A percentile compares a stretch with the other conserved stretches of the same genome.
Evolutionary conservation across 495 filamentous ascomycete species (phyloP).

Genomic region (Daldinia concentrica): DNA sequence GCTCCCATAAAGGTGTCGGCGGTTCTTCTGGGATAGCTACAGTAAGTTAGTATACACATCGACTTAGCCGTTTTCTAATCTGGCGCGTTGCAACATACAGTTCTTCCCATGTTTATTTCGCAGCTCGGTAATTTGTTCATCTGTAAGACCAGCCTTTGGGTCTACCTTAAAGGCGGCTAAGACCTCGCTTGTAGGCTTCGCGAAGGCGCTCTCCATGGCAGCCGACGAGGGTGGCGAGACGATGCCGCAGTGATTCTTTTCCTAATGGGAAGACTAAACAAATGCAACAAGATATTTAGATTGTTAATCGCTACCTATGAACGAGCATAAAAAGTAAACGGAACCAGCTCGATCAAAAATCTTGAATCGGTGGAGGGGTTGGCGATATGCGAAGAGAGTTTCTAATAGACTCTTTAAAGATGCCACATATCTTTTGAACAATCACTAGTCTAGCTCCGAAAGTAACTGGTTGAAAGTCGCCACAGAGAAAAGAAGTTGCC

Average conservation of each 20-base stretch:
- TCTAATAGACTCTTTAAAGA: slow-evolving; percentile 34
- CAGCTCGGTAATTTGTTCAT: slow-evolving; percentile 69
- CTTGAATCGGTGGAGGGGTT: slow-evolving; percentile 22
- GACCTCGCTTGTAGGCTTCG: slow-evolving; percentile 71
- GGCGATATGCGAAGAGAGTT: slow-evolving; percentile 24
- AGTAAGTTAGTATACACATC: slow-evolving; percentile 35
- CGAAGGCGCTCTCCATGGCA: slow-evolving; percentile 83
- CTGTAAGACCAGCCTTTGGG: slow-evolving; percentile 72
- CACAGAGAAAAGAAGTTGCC: slow-evolving; percentile 22
- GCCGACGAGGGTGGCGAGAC: slow-evolving; percentile 9
- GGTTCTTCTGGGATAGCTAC: slow-evolving; percentile 94
- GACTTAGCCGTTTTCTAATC: slow-evolving; percentile 21
- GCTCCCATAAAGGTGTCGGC: slow-evolving; percentile 95
- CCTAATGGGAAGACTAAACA: slow-evolving; percentile 13
- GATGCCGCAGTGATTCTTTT: slow-evolving; percentile 12
- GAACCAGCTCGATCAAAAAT: slow-evolving; percentile 10
- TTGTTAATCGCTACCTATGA: slow-evolving; percentile 23
- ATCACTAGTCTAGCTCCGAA: neutral
- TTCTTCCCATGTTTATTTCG: slow-evolving; percentile 82
- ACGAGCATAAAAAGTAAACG: slow-evolving; percentile 19
- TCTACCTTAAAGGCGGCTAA: slow-evolving; percentile 77
- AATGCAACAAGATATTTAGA: slow-evolving; percentile 8
- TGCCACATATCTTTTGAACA: slow-evolving; percentile 47
- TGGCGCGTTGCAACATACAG: slow-evolving; percentile 64
- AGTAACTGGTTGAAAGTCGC: slow-evolving; percentile 21